These are phyloP conservation scores for Aspergillus transmontanensis DNA, from an alignment of 2,329 filamentous ascomycete species.

Conservation along the genomic window DNA sequence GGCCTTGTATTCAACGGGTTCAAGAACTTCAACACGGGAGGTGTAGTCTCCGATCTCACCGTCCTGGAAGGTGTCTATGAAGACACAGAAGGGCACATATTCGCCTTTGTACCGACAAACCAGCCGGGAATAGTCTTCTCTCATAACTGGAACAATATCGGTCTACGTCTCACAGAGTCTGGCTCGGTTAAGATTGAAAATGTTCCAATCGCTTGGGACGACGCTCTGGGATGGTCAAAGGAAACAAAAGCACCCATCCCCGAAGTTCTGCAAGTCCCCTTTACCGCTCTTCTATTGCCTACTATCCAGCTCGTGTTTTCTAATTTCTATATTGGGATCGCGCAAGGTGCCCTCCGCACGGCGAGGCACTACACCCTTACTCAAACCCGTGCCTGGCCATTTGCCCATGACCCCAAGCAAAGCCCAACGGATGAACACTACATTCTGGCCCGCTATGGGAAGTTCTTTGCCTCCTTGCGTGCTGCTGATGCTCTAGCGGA, in stretches of 20 bases:
- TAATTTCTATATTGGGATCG: constrained; percentile 68
- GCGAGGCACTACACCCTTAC: constrained; percentile 55
- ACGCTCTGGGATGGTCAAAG: constrained; percentile 64
- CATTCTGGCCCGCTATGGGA: constrained; percentile 66
- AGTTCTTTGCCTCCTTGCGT: constrained; percentile 63
- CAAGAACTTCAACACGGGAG: constrained; percentile 70
- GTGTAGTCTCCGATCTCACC: constrained; percentile 66
- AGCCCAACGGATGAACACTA: constrained; percentile 65
- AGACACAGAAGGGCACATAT: constrained; percentile 63
- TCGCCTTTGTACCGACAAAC: constrained; percentile 60
- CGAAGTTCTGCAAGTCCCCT: constrained; percentile 55
- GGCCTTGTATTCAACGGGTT: constrained; percentile 61
- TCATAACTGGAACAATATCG: constrained; percentile 67
- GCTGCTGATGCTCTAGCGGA: constrained; percentile 63
- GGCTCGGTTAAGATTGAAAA: constrained; percentile 64
- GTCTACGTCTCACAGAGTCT: constrained; percentile 65
- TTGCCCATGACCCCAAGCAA: constrained; percentile 63
- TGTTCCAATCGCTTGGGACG: constrained; percentile 59
- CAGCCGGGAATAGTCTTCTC: constrained; percentile 58
- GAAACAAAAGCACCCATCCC: constrained; percentile 54
- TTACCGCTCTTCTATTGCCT: constrained; percentile 61
- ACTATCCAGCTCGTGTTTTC: constrained; percentile 68
- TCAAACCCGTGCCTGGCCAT: constrained; percentile 65
- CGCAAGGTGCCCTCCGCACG: constrained; percentile 61
- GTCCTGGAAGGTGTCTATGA: constrained; percentile 66